These are phyloP conservation scores for Dactylellina drechsleri DNA, from an alignment of 2,329 filamentous ascomycete species.

Conservation along the genomic window DNA sequence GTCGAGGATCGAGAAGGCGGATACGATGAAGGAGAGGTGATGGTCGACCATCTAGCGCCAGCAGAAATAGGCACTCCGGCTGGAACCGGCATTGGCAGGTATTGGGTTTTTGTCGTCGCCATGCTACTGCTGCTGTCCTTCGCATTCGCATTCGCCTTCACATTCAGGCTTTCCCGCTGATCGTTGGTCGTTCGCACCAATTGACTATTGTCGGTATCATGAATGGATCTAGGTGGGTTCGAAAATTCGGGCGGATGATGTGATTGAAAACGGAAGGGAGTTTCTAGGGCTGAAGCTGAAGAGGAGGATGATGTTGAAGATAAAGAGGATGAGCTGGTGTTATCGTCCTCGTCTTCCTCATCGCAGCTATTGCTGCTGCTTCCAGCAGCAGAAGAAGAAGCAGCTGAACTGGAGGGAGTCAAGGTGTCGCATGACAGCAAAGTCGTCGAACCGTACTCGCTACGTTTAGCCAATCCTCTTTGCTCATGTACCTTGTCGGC, in stretches of 20 bases:
- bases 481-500: background rate
- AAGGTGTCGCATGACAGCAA: slow-evolving; percentile 48
- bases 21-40: slow-evolving; percentile 36
- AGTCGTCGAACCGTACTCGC: slow-evolving; percentile 3
- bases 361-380: background rate
- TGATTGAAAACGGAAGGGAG: background rate
- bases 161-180: too few species aligned
- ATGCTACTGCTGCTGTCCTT: background rate
- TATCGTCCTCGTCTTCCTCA: slow-evolving; percentile 1
- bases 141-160: background rate
- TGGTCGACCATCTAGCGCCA: slow-evolving; percentile 31
- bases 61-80: slow-evolving; percentile 10
- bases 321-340: background rate
- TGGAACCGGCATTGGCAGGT: slow-evolving; percentile 1
- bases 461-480: background rate
- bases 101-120: background rate
- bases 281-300: background rate
- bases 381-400: background rate
- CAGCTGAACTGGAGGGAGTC: background rate
- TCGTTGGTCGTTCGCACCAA: background rate
- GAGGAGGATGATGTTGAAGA: background rate
- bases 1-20: slow-evolving; percentile 39
- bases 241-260: background rate
- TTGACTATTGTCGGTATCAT: slow-evolving; percentile 12
- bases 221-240: background rate